Evolutionary conservation across 768 basidiomycete species (phyloP).

Genomic region (Kwoniella newhampshirensis): DNA sequence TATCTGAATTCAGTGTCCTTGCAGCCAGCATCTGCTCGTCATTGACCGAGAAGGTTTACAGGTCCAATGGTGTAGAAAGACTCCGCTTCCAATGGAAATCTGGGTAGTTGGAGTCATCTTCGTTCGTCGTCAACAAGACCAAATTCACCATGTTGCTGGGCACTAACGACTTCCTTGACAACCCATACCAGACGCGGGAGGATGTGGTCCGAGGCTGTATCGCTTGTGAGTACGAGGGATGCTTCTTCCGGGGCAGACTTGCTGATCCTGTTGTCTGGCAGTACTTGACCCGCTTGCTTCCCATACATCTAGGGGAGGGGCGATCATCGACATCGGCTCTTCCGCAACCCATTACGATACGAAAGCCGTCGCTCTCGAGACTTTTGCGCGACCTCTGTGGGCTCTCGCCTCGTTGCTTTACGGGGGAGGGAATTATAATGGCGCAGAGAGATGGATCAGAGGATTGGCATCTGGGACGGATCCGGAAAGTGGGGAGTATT

Average conservation of each 20-base stretch:
- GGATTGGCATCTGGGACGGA: constrained; percentile 72
- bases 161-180: constrained; percentile 52
- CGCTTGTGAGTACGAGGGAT: constrained; percentile 30
- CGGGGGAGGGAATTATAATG: constrained; percentile 64
- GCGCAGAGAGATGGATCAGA: constrained; percentile 63
- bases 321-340: constrained; percentile 66
- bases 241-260: neutral
- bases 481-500: constrained; percentile 67
- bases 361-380: constrained; percentile 68
- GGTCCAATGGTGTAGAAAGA: no score
- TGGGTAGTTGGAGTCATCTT: no score
- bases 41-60: no score
- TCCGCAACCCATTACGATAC: constrained; percentile 71
- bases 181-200: constrained; percentile 64
- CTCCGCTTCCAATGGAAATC: no score
- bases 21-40: no score
- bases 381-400: constrained; percentile 76
- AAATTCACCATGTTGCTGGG: constrained; percentile 40
- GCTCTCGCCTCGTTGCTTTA: constrained; percentile 67
- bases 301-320: constrained; percentile 72
- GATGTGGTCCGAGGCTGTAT: constrained; percentile 63
- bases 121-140: neutral
- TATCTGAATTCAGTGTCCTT: no score
- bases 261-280: constrained; percentile 16
- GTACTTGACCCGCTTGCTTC: constrained; percentile 67